Percentiles rank a stretch among this genome's conserved stretches.
Conservation (phyloP, 202 grass and related monocot species). For the Carex sylvatica region DNA sequence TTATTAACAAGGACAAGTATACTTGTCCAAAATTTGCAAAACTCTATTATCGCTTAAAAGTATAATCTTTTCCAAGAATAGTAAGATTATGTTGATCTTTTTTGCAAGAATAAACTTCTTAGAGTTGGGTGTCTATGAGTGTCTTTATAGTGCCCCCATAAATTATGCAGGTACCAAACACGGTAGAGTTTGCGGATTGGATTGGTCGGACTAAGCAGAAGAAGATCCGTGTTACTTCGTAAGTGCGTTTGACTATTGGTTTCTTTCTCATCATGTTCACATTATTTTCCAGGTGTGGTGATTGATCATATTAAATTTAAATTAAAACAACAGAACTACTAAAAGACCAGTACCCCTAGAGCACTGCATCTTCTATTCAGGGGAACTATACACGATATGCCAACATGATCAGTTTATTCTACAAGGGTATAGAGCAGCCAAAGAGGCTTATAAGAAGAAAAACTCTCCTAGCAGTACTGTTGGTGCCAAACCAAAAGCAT, state of each 20-base stretch:
- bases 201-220: constrained; percentile 98
- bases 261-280: neutral
- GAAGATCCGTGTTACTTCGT: constrained; percentile 87
- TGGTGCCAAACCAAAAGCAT: constrained; percentile 10
- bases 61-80: neutral
- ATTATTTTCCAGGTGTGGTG: neutral
- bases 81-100: neutral
- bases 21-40: neutral
- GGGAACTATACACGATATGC: constrained; percentile 77
- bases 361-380: constrained; percentile 94
- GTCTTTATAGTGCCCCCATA: neutral
- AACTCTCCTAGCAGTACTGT: constrained; percentile 31
- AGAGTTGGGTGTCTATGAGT: neutral
- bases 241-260: constrained; percentile 29
- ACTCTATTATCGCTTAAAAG: neutral
- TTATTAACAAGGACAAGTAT: neutral
- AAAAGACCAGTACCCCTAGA: constrained; percentile 93
- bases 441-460: constrained; percentile 86
- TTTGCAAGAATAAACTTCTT: neutral
- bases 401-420: constrained; percentile 73
- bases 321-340: constrained; percentile 56
- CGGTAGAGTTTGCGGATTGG: constrained; percentile 98
- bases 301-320: constrained; percentile 2
- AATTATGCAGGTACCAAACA: constrained; percentile 68
- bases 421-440: constrained; percentile 83